Conservation (phyloP, 768 basidiomycete species). For the Favolaschia claudopus region DNA sequence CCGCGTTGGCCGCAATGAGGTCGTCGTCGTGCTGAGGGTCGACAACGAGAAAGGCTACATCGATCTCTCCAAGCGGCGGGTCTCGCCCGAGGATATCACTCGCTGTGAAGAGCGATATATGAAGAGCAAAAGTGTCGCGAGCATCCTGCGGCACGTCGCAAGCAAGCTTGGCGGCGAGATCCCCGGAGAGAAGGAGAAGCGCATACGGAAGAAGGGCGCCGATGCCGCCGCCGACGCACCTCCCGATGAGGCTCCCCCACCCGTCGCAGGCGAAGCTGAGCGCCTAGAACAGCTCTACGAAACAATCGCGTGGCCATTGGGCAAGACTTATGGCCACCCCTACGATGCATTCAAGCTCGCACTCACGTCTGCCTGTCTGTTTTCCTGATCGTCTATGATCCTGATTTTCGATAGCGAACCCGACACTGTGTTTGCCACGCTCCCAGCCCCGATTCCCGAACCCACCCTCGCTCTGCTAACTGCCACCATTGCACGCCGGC, state of each 20-base stretch:
- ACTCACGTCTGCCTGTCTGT: constrained; percentile 71
- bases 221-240: constrained; percentile 49
- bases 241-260: constrained; percentile 40
- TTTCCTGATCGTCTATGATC: not conserved
- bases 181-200: constrained; percentile 56
- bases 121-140: constrained; percentile 96
- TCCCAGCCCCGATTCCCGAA: constrained; percentile 63
- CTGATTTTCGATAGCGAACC: constrained; percentile 41
- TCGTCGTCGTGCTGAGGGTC: constrained; percentile 96
- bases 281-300: constrained; percentile 89
- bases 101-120: constrained; percentile 99
- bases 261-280: constrained; percentile 71
- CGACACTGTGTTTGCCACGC: constrained; percentile 81
- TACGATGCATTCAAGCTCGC: constrained; percentile 98
- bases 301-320: constrained; percentile 91
- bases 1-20: constrained; percentile 96
- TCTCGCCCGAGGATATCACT: constrained; percentile 97
- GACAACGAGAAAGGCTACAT: constrained; percentile 99
- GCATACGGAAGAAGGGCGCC: constrained; percentile 55
- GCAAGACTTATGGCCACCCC: constrained; percentile 90
- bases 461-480: constrained; percentile 71
- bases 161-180: constrained; percentile 61
- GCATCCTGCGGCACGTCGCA: constrained; percentile 90
- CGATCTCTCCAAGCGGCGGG: constrained; percentile 97
- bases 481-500: constrained; percentile 88